Percentiles rank a stretch among this genome's conserved stretches.
phyloP scores from a whole-genome alignment of 495 filamentous ascomycete species.

The Penicillium flavigenum region DNA sequence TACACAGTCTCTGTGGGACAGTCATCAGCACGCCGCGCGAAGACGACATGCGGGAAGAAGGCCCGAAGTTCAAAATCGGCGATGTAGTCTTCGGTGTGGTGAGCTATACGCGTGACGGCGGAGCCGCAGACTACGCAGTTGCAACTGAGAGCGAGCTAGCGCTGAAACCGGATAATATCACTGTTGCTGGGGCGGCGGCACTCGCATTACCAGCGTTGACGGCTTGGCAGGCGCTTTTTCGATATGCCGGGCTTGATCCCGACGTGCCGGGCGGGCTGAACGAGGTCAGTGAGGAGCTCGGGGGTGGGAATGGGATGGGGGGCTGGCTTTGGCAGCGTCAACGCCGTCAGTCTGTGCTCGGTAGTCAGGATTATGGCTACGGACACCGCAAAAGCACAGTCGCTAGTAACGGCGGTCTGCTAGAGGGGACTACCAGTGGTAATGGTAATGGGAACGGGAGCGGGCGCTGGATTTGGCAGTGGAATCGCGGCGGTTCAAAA shows the following conservation, averaged over 20 bases:
- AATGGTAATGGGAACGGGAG: constrained; percentile 1
- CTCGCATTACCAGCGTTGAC: constrained; percentile 55
- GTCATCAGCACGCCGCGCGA: constrained; percentile 48
- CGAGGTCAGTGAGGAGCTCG: constrained; percentile 11
- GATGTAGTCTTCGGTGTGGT: constrained; percentile 55
- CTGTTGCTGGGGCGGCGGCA: constrained; percentile 49
- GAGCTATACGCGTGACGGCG: constrained; percentile 47
- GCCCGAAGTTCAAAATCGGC: constrained; percentile 47
- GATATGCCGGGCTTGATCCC: constrained; percentile 43
- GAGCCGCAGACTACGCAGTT: constrained; percentile 53
- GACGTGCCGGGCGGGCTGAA: constrained; percentile 10
- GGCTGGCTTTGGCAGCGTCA: constrained; percentile 9
- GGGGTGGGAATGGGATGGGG: background rate
- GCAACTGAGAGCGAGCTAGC: constrained; percentile 51
- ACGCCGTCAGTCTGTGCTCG: background rate
- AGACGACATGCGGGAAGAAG: constrained; percentile 37
- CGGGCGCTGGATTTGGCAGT: constrained; percentile 13
- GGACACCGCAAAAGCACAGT: constrained; percentile 4
- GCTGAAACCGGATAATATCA: constrained; percentile 46
- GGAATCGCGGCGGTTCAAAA: background rate
- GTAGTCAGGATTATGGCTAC: background rate
- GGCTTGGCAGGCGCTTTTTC: constrained; percentile 61
- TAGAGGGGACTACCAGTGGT: background rate
- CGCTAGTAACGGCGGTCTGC: background rate
- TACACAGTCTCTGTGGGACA: constrained; percentile 57